Evolutionary conservation across 495 filamentous ascomycete genomes (phyloP).

Genomic region (Hypoxylon lenormandii): DNA sequence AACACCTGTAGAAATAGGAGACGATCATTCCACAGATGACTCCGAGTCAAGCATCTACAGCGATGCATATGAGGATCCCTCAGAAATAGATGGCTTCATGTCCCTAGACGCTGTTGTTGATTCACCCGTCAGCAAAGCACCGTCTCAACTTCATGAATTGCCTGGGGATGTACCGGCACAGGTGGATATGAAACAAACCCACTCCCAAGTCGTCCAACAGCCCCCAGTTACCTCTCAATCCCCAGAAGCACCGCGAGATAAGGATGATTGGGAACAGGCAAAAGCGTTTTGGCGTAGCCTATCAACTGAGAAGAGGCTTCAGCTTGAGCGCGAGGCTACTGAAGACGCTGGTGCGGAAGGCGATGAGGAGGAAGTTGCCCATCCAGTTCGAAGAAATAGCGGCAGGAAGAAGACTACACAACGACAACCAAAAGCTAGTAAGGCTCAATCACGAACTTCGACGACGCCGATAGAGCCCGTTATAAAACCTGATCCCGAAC

Average conservation of each 20-base stretch:
- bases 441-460: constrained; percentile 5
- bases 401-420: constrained; percentile 34
- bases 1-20: constrained; percentile 11
- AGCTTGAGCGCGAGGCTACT: constrained; percentile 67
- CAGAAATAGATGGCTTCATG: constrained; percentile 76
- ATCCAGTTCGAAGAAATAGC: constrained; percentile 43
- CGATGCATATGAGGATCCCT: constrained; percentile 84
- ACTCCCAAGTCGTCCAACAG: constrained; percentile 7
- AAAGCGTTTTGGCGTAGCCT: constrained; percentile 74
- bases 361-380: constrained; percentile 56
- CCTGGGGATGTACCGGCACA: constrained; percentile 12
- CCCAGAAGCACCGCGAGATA: constrained; percentile 8
- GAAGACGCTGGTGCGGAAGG: constrained; percentile 62
- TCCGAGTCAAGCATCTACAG: constrained; percentile 77
- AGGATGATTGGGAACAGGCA: constrained; percentile 69
- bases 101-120: constrained; percentile 88
- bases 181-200: neutral
- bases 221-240: neutral
- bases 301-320: constrained; percentile 66
- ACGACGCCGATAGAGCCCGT: constrained; percentile 7
- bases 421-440: constrained; percentile 18
- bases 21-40: constrained; percentile 32
- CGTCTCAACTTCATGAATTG: constrained; percentile 18
- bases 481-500: constrained; percentile 38
- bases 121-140: constrained; percentile 56